A percentile compares a stretch with the other conserved stretches of the same genome.
Conservation (phyloP, 1,139 yeast genomes). For the Geotrichum phurueaensis region DNA sequence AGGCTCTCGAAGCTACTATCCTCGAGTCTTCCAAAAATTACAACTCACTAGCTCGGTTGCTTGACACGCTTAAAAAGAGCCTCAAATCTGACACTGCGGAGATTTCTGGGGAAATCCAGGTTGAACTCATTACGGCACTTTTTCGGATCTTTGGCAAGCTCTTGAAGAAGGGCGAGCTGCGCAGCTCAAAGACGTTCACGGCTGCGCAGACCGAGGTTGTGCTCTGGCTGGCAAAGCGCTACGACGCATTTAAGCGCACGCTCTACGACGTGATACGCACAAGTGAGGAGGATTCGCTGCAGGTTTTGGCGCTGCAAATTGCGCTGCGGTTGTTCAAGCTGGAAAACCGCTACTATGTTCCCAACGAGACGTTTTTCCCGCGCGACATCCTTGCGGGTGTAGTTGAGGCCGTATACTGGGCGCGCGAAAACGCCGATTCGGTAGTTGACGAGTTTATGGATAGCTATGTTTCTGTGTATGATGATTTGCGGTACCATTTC, state of each 20-base stretch:
- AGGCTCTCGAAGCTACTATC: constrained; percentile 24
- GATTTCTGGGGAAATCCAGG: constrained; percentile 22
- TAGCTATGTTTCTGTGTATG: constrained; percentile 44
- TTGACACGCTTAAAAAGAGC: constrained; percentile 37
- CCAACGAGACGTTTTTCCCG: constrained; percentile 58
- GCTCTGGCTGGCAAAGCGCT: constrained; percentile 57
- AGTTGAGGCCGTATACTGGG: constrained; percentile 50
- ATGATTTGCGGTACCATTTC: constrained; percentile 32
- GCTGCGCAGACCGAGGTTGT: constrained; percentile 38
- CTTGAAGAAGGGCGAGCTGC: constrained; percentile 46
- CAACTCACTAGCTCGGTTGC: constrained; percentile 47
- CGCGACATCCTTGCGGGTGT: constrained; percentile 47
- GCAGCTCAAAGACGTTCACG: constrained; percentile 32
- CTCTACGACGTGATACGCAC: constrained; percentile 37
- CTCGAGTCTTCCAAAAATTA: constrained; percentile 42
- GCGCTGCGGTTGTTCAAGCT: constrained; percentile 54
- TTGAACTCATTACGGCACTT: constrained; percentile 44
- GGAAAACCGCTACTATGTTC: constrained; percentile 52
- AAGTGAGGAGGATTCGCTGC: constrained; percentile 42
- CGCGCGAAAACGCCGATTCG: constrained; percentile 35
- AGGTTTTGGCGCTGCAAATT: constrained; percentile 59
- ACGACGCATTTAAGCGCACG: constrained; percentile 47
- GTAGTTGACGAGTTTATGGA: constrained; percentile 58
- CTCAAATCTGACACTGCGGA: constrained; percentile 25
- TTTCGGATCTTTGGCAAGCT: constrained; percentile 54